Evolutionary conservation across 257 asterid genomes (phyloP).

Genomic region (Thymus quinquecostatus): DNA sequence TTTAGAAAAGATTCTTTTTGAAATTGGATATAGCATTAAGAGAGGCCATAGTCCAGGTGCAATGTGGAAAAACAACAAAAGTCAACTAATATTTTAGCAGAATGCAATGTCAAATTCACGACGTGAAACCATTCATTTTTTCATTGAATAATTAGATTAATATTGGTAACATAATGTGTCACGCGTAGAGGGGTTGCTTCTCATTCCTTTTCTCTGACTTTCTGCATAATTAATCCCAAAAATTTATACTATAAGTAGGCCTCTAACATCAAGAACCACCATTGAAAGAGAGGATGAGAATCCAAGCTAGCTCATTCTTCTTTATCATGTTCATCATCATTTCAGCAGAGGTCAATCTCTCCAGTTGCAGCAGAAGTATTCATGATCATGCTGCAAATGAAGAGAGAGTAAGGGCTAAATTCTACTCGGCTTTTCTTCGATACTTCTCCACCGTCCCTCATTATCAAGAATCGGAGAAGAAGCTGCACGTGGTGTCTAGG

Average conservation of each 20-base stretch:
- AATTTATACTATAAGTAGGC: constrained; percentile 16
- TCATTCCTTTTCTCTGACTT: constrained; percentile 23
- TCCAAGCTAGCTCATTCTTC: constrained; percentile 16
- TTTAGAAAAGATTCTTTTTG: not conserved
- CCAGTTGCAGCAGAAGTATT: constrained; percentile 35
- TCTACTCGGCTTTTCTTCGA: constrained; percentile 29
- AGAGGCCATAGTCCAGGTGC: not conserved
- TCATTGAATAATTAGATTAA: not conserved
- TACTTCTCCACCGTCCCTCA: constrained; percentile 35
- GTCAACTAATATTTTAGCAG: constrained; percentile 34
- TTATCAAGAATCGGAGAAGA: constrained; percentile 26
- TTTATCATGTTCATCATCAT: constrained; percentile 29
- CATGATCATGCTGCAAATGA: constrained; percentile 14
- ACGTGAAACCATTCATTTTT: constrained; percentile 18
- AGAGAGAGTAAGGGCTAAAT: constrained; percentile 36
- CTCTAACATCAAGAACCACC: constrained; percentile 3
- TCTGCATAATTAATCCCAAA: constrained; percentile 10
- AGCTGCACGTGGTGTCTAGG: constrained; percentile 30
- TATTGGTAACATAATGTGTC: not conserved
- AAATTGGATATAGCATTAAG: no score
- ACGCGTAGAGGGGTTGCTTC: constrained; percentile 12
- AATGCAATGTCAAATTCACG: constrained; percentile 11
- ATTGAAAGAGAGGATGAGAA: constrained; percentile 27
- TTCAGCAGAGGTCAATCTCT: constrained; percentile 10
- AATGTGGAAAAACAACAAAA: constrained; percentile 1